Conservation (phyloP, 2,329 filamentous ascomycete species). For the Sporothrix schenckii region DNA sequence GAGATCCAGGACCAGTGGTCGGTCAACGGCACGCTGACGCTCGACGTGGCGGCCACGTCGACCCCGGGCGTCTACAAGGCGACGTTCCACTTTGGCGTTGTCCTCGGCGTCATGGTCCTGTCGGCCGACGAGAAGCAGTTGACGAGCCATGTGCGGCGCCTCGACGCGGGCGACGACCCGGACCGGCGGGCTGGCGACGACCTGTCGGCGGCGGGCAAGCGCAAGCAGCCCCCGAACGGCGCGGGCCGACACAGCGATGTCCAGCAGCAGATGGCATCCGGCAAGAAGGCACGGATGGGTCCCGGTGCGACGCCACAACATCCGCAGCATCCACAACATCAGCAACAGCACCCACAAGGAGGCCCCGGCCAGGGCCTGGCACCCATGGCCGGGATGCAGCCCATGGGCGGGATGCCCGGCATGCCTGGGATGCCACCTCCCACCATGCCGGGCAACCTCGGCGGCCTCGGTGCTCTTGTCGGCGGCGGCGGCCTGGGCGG, state of each 20-base stretch:
- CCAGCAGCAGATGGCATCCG: conserved; percentile 28
- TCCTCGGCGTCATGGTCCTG: conserved; percentile 41
- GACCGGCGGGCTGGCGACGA: conserved; percentile 32
- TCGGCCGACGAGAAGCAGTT: conserved; percentile 38
- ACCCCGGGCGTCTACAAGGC: conserved; percentile 40
- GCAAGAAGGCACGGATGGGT: conserved; percentile 26
- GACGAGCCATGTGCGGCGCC: conserved; percentile 37
- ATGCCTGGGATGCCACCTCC: conserved; percentile 29
- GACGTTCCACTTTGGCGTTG: conserved; percentile 41
- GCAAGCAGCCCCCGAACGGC: conserved; percentile 37
- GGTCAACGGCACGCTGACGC: conserved; percentile 38
- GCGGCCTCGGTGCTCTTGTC: conserved; percentile 33
- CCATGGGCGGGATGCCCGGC: conserved; percentile 32
- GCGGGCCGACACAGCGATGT: conserved; percentile 25
- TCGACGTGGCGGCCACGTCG: conserved; percentile 39
- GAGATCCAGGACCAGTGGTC: conserved; percentile 40
- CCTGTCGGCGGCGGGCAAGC: conserved; percentile 34
- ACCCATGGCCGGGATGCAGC: conserved; percentile 21
- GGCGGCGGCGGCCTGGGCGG: conserved; percentile 22
- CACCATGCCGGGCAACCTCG: conserved; percentile 30
- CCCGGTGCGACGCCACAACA: conserved; percentile 2
- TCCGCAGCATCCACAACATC: conserved; percentile 17
- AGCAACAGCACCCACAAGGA: conserved; percentile 6
- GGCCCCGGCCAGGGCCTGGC: conserved; percentile 13
- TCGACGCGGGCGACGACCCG: conserved; percentile 37